Conservation (phyloP, 441 rosid species). For the Jatropha multifida region DNA sequence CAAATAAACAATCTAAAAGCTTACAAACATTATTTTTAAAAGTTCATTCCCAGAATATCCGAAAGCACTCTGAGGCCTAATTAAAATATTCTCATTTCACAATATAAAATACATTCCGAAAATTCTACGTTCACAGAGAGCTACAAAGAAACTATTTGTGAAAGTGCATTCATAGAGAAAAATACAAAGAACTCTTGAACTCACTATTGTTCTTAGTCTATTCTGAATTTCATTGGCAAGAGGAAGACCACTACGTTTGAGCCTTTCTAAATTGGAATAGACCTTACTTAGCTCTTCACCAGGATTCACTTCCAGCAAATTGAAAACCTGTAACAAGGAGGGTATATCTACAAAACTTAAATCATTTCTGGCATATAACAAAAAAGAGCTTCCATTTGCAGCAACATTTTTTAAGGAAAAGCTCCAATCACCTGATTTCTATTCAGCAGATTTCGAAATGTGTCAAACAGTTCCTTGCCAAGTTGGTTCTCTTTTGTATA, state of each 20-base stretch:
- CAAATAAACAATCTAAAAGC: no score
- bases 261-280: conserved; percentile 54
- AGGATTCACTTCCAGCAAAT: conserved; percentile 63
- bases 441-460: conserved; percentile 61
- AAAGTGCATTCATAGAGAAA: no score
- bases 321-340: conserved; percentile 50
- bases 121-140: no score
- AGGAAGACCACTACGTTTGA: conserved; percentile 43
- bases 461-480: conserved; percentile 66
- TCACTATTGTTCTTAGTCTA: conserved; percentile 59
- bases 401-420: no score
- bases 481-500: conserved; percentile 80
- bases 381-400: background rate
- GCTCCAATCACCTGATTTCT: conserved; percentile 41
- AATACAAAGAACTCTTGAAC: conserved; percentile 21
- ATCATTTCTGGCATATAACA: no score
- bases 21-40: no score
- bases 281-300: conserved; percentile 57
- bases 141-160: background rate
- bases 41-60: no score
- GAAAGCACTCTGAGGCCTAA: no score
- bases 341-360: no score
- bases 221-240: conserved; percentile 48
- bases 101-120: no score
- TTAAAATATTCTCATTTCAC: no score